Percentiles rank a stretch among this genome's conserved stretches.
Conservation (phyloP, 345 rosid species). For the Acer saccharum region DNA sequence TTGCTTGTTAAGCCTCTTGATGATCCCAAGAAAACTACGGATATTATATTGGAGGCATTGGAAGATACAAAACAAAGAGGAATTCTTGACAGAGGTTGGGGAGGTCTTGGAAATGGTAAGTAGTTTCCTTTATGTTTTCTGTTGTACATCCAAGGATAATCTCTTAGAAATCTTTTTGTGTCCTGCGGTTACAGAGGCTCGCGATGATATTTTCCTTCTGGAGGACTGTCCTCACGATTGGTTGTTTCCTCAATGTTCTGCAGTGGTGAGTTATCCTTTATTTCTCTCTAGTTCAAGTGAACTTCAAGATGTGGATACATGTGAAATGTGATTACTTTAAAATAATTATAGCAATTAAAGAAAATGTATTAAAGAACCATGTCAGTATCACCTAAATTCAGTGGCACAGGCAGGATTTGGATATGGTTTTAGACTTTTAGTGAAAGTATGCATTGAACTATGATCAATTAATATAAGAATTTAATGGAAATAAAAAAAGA, state of each 20-base stretch:
- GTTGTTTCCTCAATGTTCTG: constrained; percentile 97
- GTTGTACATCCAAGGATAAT: background rate
- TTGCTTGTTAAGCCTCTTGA: constrained; percentile 81
- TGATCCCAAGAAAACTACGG: constrained; percentile 74
- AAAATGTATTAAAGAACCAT: background rate
- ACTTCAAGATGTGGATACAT: background rate
- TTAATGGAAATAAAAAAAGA: background rate
- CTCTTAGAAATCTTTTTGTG: constrained; percentile 13
- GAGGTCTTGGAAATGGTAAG: constrained; percentile 86
- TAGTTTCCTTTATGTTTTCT: constrained; percentile 19
- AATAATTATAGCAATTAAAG: background rate
- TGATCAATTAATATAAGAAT: background rate
- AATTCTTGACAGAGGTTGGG: constrained; percentile 95
- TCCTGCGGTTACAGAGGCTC: constrained; percentile 71
- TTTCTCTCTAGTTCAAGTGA: background rate
- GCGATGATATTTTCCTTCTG: constrained; percentile 67
- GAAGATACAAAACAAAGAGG: constrained; percentile 89
- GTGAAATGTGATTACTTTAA: background rate
- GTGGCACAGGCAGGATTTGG: background rate
- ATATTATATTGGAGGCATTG: constrained; percentile 80
- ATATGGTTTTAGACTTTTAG: background rate
- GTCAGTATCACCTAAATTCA: background rate
- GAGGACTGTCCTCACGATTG: constrained; percentile 99
- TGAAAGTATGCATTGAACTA: background rate
- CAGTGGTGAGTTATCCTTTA: constrained; percentile 62